Conservation (phyloP, 2,329 filamentous ascomycete genomes). For the Pseudogymnoascus verrucosus region DNA sequence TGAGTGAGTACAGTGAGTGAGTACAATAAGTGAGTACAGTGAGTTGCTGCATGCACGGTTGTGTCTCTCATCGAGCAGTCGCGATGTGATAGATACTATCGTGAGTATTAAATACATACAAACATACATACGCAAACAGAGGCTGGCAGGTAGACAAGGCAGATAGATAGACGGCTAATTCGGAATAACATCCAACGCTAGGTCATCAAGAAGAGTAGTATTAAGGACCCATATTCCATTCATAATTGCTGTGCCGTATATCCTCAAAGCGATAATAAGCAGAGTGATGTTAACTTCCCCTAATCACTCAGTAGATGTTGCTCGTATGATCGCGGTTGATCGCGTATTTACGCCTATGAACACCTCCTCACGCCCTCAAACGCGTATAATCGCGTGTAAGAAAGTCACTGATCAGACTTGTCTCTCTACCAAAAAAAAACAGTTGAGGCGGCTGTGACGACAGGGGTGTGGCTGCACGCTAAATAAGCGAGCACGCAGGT, state of each 20-base stretch:
- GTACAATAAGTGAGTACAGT: neutral
- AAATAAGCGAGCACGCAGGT: constrained; percentile 7
- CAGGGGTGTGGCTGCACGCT: constrained; percentile 8
- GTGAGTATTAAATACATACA: neutral
- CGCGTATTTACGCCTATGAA: neutral
- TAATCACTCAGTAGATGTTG: neutral
- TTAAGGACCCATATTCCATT: neutral
- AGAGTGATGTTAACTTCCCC: neutral
- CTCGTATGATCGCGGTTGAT: neutral
- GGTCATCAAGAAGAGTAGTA: neutral
- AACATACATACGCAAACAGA: neutral
- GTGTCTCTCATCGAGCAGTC: neutral
- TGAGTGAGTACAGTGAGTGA: neutral
- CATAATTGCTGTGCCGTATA: neutral
- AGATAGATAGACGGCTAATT: neutral
- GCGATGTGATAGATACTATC: neutral
- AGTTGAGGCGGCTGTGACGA: constrained; percentile 10
- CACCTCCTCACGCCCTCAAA: neutral
- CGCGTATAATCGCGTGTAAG: constrained; percentile 1
- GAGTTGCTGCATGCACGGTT: neutral
- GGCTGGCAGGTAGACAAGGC: neutral
- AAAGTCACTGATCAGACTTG: neutral
- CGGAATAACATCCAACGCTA: neutral
- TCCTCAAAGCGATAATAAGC: neutral
- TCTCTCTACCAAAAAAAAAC: neutral